These are phyloP conservation scores for Alternaria arborescens DNA, from an alignment of 2,329 filamentous ascomycete genomes.

Conservation along the genomic window DNA sequence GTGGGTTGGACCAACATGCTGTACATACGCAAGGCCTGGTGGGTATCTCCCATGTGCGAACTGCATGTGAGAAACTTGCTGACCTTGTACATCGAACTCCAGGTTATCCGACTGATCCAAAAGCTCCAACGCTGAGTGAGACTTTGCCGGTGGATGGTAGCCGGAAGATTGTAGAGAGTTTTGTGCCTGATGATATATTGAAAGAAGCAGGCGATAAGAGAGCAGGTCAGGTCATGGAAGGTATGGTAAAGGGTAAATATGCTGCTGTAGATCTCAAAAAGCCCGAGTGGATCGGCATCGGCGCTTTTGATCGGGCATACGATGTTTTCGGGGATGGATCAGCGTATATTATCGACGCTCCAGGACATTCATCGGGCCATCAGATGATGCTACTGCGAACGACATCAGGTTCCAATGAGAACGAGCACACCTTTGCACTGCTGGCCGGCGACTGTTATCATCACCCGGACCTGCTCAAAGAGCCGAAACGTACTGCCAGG, in stretches of 20 bases:
- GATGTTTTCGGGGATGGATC: constrained; percentile 61
- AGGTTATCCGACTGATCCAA: constrained; percentile 34
- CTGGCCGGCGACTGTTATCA: constrained; percentile 47
- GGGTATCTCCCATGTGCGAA: neutral
- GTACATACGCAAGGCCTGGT: constrained; percentile 41
- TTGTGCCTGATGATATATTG: constrained; percentile 41
- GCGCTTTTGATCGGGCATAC: constrained; percentile 55
- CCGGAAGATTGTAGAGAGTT: constrained; percentile 52
- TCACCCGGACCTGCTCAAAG: constrained; percentile 38
- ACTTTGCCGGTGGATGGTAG: constrained; percentile 54
- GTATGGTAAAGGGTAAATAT: constrained; percentile 36
- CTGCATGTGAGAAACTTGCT: neutral
- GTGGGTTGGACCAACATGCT: constrained; percentile 50
- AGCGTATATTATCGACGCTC: constrained; percentile 60
- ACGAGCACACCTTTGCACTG: constrained; percentile 37
- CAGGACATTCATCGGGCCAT: constrained; percentile 63
- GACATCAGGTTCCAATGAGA: constrained; percentile 13
- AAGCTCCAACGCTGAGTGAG: constrained; percentile 49
- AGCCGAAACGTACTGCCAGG: constrained; percentile 39
- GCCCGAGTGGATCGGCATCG: constrained; percentile 49
- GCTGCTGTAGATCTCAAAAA: constrained; percentile 38
- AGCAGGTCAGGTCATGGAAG: constrained; percentile 35
- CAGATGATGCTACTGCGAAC: constrained; percentile 52
- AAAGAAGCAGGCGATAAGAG: constrained; percentile 32
- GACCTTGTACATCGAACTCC: neutral